Percentiles rank a stretch among this genome's conserved stretches.
Evolutionary conservation across 2,329 filamentous ascomycete species (phyloP).

Genomic region (Cladosporium sp.): DNA sequence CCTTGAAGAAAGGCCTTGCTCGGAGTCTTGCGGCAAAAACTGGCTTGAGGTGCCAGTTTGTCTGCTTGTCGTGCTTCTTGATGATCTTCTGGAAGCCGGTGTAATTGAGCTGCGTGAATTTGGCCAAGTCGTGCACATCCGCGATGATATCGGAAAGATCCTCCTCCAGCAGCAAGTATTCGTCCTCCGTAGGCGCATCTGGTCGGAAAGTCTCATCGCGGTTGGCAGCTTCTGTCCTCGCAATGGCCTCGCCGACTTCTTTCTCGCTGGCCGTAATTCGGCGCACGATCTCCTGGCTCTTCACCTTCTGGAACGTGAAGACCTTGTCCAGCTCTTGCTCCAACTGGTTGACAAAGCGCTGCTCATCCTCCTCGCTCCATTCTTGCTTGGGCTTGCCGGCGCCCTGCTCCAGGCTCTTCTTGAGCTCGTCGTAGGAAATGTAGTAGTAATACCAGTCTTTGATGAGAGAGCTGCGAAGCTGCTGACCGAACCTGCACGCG

Average conservation of each 20-base stretch:
- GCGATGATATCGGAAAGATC: conserved; percentile 97
- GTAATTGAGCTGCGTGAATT: conserved; percentile 98
- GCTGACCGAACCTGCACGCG: conserved; percentile 74
- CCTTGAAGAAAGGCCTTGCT: conserved; percentile 96
- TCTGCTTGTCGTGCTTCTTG: conserved; percentile 98
- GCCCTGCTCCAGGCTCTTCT: conserved; percentile 64
- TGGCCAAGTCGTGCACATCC: conserved; percentile 94
- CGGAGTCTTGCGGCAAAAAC: conserved; percentile 94
- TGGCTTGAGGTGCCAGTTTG: conserved; percentile 85
- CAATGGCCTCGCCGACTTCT: conserved; percentile 85
- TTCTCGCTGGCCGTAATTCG: conserved; percentile 83
- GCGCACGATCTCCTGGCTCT: conserved; percentile 90
- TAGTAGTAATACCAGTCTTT: conserved; percentile 98
- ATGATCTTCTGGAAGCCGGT: conserved; percentile 99
- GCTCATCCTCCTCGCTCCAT: conserved; percentile 92
- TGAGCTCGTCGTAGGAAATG: conserved; percentile 94
- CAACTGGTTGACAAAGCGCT: conserved; percentile 77
- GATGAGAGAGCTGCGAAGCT: conserved; percentile 91
- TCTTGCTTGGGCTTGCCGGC: conserved; percentile 46
- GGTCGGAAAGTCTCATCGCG: conserved; percentile 31
- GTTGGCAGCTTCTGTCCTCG: conserved; percentile 51
- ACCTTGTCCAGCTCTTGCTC: conserved; percentile 96
- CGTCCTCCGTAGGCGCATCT: conserved; percentile 69
- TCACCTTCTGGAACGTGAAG: conserved; percentile 94
- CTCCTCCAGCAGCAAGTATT: conserved; percentile 90